phyloP scores from a whole-genome alignment of 2,329 filamentous ascomycete genomes.

The Zopfia rhizophila region DNA sequence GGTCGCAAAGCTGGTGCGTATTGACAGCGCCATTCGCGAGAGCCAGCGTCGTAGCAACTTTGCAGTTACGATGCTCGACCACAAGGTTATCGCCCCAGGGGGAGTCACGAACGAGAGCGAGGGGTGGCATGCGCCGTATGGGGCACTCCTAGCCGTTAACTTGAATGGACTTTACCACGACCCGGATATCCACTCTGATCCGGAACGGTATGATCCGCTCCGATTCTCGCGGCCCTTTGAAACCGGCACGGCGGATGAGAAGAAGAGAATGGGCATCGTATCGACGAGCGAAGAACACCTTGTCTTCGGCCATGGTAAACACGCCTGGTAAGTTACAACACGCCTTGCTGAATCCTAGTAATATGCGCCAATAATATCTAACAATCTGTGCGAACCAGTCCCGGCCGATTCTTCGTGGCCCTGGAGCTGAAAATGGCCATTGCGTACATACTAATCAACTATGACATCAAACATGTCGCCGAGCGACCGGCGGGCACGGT shows the following conservation, averaged over 20 bases:
- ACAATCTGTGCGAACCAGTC: no score
- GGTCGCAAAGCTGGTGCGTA: conserved; percentile 56
- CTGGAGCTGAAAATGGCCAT: conserved; percentile 52
- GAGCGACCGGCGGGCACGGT: no score
- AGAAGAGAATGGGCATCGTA: conserved; percentile 62
- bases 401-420: conserved; percentile 51
- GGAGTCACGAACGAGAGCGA: conserved; percentile 6
- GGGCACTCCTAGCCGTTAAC: conserved; percentile 26
- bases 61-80: conserved; percentile 57
- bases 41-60: conserved; percentile 63
- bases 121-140: conserved; percentile 26
- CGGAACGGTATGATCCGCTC: conserved; percentile 35
- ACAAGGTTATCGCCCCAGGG: conserved; percentile 53
- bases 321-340: conserved; percentile 47
- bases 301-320: conserved; percentile 67
- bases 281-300: conserved; percentile 64
- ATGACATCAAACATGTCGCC: conserved; percentile 44
- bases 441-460: conserved; percentile 49
- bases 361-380: conserved; percentile 20
- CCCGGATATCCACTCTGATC: conserved; percentile 23
- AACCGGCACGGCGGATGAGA: conserved; percentile 27
- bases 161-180: conserved; percentile 18
- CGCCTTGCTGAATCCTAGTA: conserved; percentile 34
- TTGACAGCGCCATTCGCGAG: conserved; percentile 66
- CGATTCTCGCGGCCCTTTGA: conserved; percentile 37